Conservation (phyloP, 768 basidiomycete genomes). For the Psilocybe subaeruginosa region DNA sequence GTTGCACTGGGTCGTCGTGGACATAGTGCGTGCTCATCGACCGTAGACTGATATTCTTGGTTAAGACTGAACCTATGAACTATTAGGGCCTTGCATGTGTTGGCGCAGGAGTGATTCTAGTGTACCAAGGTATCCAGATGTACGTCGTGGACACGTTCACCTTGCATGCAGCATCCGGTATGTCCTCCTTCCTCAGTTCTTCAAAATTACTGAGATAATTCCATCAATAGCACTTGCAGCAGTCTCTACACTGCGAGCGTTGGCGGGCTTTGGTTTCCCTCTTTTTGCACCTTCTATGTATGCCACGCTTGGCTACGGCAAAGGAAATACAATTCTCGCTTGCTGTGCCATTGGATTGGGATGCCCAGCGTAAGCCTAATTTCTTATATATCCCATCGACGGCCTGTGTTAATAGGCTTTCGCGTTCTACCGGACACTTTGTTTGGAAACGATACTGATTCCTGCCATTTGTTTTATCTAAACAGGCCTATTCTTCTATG, state of each 20-base stretch:
- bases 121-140: conserved; percentile 64
- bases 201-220: background rate
- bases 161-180: conserved; percentile 69
- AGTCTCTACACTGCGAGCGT: conserved; percentile 59
- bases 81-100: conserved; percentile 57
- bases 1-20: conserved; percentile 71
- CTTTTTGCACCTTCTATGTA: conserved; percentile 77
- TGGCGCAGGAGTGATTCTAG: conserved; percentile 59
- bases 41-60: background rate
- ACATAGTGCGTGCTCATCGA: conserved; percentile 47
- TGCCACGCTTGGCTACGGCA: conserved; percentile 65
- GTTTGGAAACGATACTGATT: background rate
- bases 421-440: too few species aligned
- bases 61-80: too few species aligned
- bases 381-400: too few species aligned
- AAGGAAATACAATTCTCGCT: conserved; percentile 69
- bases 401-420: too few species aligned
- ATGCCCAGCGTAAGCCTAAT: conserved; percentile 52
- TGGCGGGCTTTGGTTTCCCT: conserved; percentile 77
- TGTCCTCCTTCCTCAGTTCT: conserved; percentile 9
- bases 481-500: conserved; percentile 38
- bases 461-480: background rate
- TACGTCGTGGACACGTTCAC: conserved; percentile 74
- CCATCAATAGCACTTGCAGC: conserved; percentile 58
- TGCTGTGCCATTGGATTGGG: conserved; percentile 59